Base-by-base conservation (phyloP, 179 eudicot species). In the Carnegiea gigantea region DNA sequence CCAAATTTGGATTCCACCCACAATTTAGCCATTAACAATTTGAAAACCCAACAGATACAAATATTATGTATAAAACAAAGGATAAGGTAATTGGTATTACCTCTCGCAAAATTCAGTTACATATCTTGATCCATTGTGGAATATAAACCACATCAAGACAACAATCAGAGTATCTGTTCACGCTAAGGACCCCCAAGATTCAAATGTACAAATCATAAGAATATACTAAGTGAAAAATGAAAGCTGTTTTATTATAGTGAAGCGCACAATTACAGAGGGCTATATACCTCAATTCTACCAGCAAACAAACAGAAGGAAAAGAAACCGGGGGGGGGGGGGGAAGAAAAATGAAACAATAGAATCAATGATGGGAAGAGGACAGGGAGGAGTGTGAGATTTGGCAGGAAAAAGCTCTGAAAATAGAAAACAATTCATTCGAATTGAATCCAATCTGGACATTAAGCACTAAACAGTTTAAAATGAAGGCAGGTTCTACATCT, bases 131-230 rank as follows among this genome's bases (percentile, higher is more conserved):
- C 92, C 89, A 80, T 91, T 93, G 88, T 89, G 86, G 87, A 89
- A 89, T 36, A 93, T 79, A 83, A 90, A 94, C 94, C 93, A 92
- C 92, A 91, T 84, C 85, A 94, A 88, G 72, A 94, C 88, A 82
- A 87, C 28, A 77, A 94, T 86, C 85, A 93, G 82, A 62, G 89
- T 87, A 90, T 94, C 98, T 94, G 78, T 26, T 76, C 70, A 75
- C 70, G 62, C 36, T 89, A 89, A 89, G 91, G 90, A 81, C 71
- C 76, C 76, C 21, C 79, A 81, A 72, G 43, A 68, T 20, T 7
- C 24, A 75, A 51, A 73, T 23, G 49, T 80, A 60, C 77, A 80
- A 53, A 74, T 75, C 73, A 40, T 40, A 40, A 36, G 51, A 51
- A 20, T 46, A 71, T 53, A 53, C 0, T 3, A 64, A 24, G 33